A percentile compares a stretch with the other conserved stretches of the same genome.
Conservation (phyloP, 345 rosid genomes). For the Eucalyptus regnans region DNA sequence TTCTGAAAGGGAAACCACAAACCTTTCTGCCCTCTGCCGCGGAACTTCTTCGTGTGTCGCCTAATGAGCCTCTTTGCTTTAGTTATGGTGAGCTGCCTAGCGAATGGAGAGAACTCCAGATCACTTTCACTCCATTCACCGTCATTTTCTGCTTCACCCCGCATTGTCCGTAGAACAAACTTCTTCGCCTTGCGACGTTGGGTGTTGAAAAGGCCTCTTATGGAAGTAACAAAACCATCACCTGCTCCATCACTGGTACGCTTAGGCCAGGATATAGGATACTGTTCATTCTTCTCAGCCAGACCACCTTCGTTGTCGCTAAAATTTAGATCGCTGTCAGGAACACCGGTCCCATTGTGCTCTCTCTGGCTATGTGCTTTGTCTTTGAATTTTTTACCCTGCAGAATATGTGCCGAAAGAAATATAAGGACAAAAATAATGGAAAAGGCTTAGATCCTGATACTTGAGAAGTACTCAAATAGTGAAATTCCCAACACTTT, state of each 20-base stretch:
- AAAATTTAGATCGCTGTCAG: conserved; percentile 65
- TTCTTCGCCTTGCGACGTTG: conserved; percentile 92
- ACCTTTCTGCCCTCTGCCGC: conserved; percentile 81
- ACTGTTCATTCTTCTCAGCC: conserved; percentile 51
- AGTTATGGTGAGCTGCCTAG: conserved; percentile 86
- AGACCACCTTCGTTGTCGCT: conserved; percentile 66
- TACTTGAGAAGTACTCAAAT: not conserved
- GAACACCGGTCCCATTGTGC: conserved; percentile 25
- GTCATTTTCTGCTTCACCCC: conserved; percentile 89
- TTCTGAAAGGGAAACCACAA: not conserved
- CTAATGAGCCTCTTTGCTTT: conserved; percentile 76
- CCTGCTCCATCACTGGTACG: conserved; percentile 94
- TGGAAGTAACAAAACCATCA: conserved; percentile 91
- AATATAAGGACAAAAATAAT: not conserved
- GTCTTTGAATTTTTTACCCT: conserved; percentile 97
- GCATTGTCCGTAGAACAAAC: conserved; percentile 87
- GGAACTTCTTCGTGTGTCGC: conserved; percentile 86
- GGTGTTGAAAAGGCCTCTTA: conserved; percentile 83
- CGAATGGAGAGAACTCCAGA: conserved; percentile 69
- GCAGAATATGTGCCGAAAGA: not conserved
- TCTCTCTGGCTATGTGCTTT: conserved; percentile 54
- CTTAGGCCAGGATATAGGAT: conserved; percentile 60
- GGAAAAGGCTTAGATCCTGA: not conserved
- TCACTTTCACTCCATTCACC: conserved; percentile 97
- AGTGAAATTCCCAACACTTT: not conserved